A percentile compares a stretch with the other conserved stretches of the same genome.
These are phyloP conservation scores for Cytospora paraplurivora DNA, from an alignment of 2,329 filamentous ascomycete species.

Conservation along the genomic window DNA sequence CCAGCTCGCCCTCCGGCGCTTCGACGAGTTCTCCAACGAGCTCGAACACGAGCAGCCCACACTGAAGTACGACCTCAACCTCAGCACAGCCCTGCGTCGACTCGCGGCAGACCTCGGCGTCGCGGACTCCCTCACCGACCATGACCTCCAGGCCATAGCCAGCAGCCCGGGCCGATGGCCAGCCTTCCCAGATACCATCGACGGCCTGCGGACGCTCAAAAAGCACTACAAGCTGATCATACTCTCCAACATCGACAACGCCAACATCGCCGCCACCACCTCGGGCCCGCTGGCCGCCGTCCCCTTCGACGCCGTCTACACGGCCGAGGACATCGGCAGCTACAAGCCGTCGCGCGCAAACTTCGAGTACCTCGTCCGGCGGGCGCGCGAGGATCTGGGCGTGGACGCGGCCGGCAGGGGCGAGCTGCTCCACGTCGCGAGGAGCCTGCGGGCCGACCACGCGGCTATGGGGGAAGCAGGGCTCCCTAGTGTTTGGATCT, in stretches of 20 bases:
- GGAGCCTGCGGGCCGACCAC: slow-evolving; percentile 69
- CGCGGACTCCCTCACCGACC: slow-evolving; percentile 35
- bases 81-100: slow-evolving; percentile 51
- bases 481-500: slow-evolving; percentile 67
- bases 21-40: slow-evolving; percentile 50
- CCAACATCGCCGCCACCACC: slow-evolving; percentile 39
- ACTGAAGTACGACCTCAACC: slow-evolving; percentile 61
- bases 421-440: slow-evolving; percentile 67
- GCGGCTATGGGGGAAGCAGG: slow-evolving; percentile 63
- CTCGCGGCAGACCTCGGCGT: slow-evolving; percentile 49
- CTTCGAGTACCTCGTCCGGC: slow-evolving; percentile 65
- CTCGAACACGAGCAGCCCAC: slow-evolving; percentile 58
- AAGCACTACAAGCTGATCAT: slow-evolving; percentile 59
- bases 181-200: slow-evolving; percentile 59
- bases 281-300: slow-evolving; percentile 48
- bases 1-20: slow-evolving; percentile 44
- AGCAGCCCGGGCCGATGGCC: slow-evolving; percentile 55
- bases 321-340: slow-evolving; percentile 69
- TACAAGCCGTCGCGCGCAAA: slow-evolving; percentile 70
- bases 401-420: slow-evolving; percentile 47
- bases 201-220: slow-evolving; percentile 51
- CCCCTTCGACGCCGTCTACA: slow-evolving; percentile 64
- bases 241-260: slow-evolving; percentile 61
- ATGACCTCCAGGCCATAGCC: slow-evolving; percentile 53
- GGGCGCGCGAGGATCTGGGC: slow-evolving; percentile 55